A percentile compares a stretch with the other conserved stretches of the same genome.
These are phyloP conservation scores for Hanseniaspora clermontiae DNA, from an alignment of 805 yeast species.

Conservation along the genomic window DNA sequence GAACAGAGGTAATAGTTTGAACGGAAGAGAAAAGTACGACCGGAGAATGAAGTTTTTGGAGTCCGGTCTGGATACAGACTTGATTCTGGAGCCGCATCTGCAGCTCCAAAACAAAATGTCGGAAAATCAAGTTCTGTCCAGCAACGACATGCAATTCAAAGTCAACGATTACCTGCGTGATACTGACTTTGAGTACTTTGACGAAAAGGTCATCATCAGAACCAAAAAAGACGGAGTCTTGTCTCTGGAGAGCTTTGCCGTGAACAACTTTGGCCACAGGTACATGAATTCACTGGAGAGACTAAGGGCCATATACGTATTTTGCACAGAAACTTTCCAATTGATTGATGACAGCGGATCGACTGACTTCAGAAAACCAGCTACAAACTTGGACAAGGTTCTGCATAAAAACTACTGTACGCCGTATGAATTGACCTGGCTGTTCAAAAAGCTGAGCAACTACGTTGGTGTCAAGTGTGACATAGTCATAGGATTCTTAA, in stretches of 20 bases:
- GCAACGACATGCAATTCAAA: conserved; percentile 8
- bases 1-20: conserved; percentile 59
- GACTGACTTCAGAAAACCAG: conserved; percentile 28
- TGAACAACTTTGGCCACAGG: conserved; percentile 40
- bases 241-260: conserved; percentile 43
- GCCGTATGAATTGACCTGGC: conserved; percentile 62
- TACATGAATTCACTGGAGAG: conserved; percentile 45
- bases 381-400: conserved; percentile 33
- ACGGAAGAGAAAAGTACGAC: conserved; percentile 52
- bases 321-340: conserved; percentile 48
- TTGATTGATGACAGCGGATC: conserved; percentile 31
- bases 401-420: conserved; percentile 41
- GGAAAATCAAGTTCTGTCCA: conserved; percentile 33
- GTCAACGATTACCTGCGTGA: conserved; percentile 25
- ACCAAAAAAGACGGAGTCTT: conserved; percentile 31
- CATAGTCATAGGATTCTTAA: conserved; percentile 69
- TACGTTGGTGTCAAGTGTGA: conserved; percentile 62
- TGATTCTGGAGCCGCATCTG: conserved; percentile 52
- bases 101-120: conserved; percentile 33
- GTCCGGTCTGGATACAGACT: conserved; percentile 38
- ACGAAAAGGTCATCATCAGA: conserved; percentile 31
- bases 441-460: conserved; percentile 61
- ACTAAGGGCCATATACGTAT: conserved; percentile 51
- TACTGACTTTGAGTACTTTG: conserved; percentile 32
- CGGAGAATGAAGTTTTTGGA: conserved; percentile 51